These are phyloP conservation scores for Botrytis elliptica DNA, from an alignment of 2,329 filamentous ascomycete genomes.

Conservation along the genomic window DNA sequence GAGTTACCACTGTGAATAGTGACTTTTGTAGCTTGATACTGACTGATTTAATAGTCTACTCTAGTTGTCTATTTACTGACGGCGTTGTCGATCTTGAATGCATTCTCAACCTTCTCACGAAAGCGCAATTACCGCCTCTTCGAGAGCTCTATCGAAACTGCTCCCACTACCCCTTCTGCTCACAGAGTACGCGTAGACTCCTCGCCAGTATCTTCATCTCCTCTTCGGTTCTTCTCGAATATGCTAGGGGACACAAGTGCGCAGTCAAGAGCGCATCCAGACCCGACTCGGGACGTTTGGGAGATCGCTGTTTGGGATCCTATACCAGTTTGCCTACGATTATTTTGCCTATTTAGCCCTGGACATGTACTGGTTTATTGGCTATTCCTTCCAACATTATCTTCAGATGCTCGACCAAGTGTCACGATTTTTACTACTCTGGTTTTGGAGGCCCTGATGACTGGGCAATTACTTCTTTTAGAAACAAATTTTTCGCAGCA, in stretches of 20 bases:
- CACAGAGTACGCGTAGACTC: constrained; percentile 86
- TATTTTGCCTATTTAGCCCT: constrained; percentile 91
- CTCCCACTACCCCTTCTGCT: constrained; percentile 78
- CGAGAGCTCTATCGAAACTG: constrained; percentile 75
- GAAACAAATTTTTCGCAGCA: constrained; percentile 77
- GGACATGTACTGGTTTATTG: constrained; percentile 90
- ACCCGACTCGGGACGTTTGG: constrained; percentile 85
- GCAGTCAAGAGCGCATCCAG: constrained; percentile 80
- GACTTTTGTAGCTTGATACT: constrained; percentile 21
- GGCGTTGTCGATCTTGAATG: constrained; percentile 68
- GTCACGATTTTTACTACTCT: constrained; percentile 82
- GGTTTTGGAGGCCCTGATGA: constrained; percentile 72
- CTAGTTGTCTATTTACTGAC: constrained; percentile 70
- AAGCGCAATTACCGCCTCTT: constrained; percentile 89
- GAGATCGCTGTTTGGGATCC: constrained; percentile 94
- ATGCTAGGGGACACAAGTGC: constrained; percentile 68
- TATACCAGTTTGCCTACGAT: constrained; percentile 72
- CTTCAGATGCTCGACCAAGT: constrained; percentile 77
- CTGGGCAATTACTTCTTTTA: constrained; percentile 72
- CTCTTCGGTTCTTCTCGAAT: constrained; percentile 70
- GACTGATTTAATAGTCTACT: constrained; percentile 52
- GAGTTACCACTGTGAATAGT: constrained; percentile 28
- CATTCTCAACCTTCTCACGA: constrained; percentile 76
- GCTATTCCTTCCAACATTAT: constrained; percentile 76
- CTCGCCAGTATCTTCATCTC: constrained; percentile 73